Base-by-base conservation (phyloP, 345 rosid species). In the Durio zibethinus region DNA sequence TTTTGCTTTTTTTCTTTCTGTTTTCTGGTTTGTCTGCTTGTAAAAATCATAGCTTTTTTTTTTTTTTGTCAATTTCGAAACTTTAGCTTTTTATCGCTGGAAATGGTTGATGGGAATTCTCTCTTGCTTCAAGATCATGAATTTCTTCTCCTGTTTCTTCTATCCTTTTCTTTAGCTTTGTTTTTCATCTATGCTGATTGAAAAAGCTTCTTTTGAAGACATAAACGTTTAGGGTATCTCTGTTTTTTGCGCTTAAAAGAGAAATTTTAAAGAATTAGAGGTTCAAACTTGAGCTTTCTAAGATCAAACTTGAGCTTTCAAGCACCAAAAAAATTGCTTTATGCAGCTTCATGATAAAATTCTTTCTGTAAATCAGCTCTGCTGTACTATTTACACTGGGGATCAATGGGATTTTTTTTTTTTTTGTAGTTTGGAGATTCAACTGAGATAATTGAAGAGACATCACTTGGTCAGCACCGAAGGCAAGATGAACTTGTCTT, bases 381-480 rank as follows among this genome's bases (percentile, higher is more conserved):
- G 16, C 35, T 36, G 31, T 18, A 10, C 20, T 9, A 52, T 36
- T 16, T 7, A 50, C 27, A 31, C 21, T 31, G n/a, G n/a, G n/a
- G n/a, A n/a, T n/a, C n/a, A n/a, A n/a, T 38, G 67, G 20, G 42
- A 62, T 64, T 74, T 10, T 11, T 42, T 25, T 74, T 67, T 78
- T 42, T 75, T 45, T 77, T 61, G 48, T 76, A 96, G 99, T 86
- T 57, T 61, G 85, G 73, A 74, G 74, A 78, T 77, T 84, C 88
- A 73, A 74, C 79, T 18, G 97, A 92, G 84, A 96, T 93, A 78
- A 88, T 80, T 50, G 94, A 92, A 85, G 91, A 91, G 77, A 71
- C 78, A n/a, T 64, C 83, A 42, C 79, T 76, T 1, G 78, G 50
- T 50, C 80, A 65, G 70, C 83, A 71, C 38, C 74, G 68, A 21